Conservation (phyloP, 1,284 basidiomycete species). For the Trametes sp. region DNA sequence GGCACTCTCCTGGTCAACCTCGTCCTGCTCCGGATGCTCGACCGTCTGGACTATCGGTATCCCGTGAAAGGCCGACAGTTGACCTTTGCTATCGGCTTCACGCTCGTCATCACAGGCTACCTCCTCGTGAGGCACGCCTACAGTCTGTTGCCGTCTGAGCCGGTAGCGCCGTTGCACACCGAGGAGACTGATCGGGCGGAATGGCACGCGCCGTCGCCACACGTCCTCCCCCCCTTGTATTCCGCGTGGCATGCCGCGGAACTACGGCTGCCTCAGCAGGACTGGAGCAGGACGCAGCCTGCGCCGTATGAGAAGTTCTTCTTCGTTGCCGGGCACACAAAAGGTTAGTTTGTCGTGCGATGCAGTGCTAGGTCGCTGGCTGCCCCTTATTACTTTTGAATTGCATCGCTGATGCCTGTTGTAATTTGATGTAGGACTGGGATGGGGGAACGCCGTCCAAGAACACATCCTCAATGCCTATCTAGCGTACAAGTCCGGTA, state of each 20-base stretch:
- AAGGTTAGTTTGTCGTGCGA: slow-evolving; percentile 6
- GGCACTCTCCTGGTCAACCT: not conserved
- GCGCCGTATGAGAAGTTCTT: slow-evolving; percentile 17
- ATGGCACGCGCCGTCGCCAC: not conserved
- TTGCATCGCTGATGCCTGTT: not conserved
- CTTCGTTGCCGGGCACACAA: slow-evolving; percentile 35
- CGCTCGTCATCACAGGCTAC: slow-evolving; percentile 9
- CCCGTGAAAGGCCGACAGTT: slow-evolving; percentile 4
- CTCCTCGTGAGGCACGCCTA: slow-evolving; percentile 4
- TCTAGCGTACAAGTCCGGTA: slow-evolving; percentile 51
- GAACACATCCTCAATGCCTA: slow-evolving; percentile 57
- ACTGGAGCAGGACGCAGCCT: slow-evolving; percentile 28
- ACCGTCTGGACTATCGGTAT: slow-evolving; percentile 1
- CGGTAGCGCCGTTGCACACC: not conserved
- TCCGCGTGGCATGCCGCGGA: slow-evolving; percentile 15
- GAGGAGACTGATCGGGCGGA: not conserved
- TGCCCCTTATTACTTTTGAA: not conserved
- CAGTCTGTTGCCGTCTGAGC: not conserved
- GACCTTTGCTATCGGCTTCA: slow-evolving; percentile 6
- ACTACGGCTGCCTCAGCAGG: slow-evolving; percentile 24
- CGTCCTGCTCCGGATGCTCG: slow-evolving; percentile 10
- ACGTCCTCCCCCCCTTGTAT: slow-evolving; percentile 19
- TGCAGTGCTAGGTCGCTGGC: not conserved
- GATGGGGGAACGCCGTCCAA: slow-evolving; percentile 64
- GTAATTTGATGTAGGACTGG: not conserved